Conservation (phyloP, 1,139 yeast genomes). For the Diutina scorzettiae region DNA sequence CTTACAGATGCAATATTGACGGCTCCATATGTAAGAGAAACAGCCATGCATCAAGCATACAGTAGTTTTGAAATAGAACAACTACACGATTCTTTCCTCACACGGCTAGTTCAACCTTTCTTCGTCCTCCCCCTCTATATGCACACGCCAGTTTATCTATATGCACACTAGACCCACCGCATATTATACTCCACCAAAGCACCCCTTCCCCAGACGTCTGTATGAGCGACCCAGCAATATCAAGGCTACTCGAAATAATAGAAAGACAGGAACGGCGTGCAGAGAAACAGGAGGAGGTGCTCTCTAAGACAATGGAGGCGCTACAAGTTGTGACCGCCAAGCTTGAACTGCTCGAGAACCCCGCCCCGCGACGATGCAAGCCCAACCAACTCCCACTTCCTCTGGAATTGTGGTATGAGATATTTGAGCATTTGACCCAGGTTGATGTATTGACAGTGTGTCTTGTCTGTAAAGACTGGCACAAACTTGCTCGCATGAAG, state of each 20-base stretch:
- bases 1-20: too few relatives aligned
- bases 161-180: background rate
- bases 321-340: background rate
- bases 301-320: background rate
- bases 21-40: too few relatives aligned
- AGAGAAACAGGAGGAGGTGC: background rate
- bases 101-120: background rate
- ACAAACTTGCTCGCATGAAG: background rate
- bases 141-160: background rate
- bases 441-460: slow-evolving; percentile 1
- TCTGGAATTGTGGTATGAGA: background rate
- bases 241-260: background rate
- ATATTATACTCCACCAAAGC: background rate
- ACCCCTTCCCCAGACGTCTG: background rate
- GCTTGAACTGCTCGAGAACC: background rate
- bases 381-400: background rate
- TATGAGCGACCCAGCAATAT: background rate
- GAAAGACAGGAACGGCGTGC: background rate
- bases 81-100: background rate
- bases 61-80: too few relatives aligned
- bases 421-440: slow-evolving; percentile 1
- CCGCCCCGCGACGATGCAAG: background rate
- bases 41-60: too few relatives aligned
- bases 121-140: background rate
- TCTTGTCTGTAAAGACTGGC: slow-evolving; percentile 1